Evolutionary conservation across 352 stramenopile genomes (phyloP).

Genomic region (Globisporangium apiculatum): DNA sequence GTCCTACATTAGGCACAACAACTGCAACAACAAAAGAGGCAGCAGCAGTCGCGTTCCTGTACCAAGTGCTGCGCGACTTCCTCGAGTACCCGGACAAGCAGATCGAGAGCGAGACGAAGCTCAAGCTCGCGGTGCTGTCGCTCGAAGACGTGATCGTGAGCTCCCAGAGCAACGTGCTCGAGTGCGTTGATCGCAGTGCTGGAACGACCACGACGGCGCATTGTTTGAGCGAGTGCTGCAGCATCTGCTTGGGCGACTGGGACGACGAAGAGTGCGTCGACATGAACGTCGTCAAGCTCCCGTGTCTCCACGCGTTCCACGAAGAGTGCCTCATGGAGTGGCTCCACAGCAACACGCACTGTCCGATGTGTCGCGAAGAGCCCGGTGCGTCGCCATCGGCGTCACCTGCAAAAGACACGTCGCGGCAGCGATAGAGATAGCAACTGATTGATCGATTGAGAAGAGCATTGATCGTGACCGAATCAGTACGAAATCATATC

Average conservation of each 20-base stretch:
- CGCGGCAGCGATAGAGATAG: too few relatives aligned
- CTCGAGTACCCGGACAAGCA: conserved; percentile 82
- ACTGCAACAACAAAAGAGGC: too few relatives aligned
- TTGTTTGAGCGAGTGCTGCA: conserved; percentile 70
- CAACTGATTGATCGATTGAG: too few relatives aligned
- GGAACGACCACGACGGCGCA: conserved; percentile 14
- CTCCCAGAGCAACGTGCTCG: conserved; percentile 55
- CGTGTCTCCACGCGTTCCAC: conserved; percentile 80
- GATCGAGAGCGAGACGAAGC: conserved; percentile 79
- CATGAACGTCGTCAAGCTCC: conserved; percentile 82
- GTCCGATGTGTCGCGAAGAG: conserved; percentile 82
- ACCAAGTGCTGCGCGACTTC: conserved; percentile 74
- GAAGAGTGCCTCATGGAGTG: conserved; percentile 85
- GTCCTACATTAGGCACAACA: too few relatives aligned
- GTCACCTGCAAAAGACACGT: background rate
- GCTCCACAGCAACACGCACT: conserved; percentile 75
- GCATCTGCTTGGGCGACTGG: conserved; percentile 80
- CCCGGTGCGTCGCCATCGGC: conserved; percentile 18
- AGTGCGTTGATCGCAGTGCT: conserved; percentile 1
- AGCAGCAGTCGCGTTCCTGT: conserved; percentile 20
- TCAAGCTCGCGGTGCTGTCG: conserved; percentile 74
- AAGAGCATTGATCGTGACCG: too few relatives aligned
- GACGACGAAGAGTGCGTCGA: conserved; percentile 69
- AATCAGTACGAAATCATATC: too few relatives aligned
- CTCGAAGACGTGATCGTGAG: conserved; percentile 79